These are phyloP conservation scores for Boletellus emodensis DNA, from an alignment of 768 basidiomycete species.

Conservation along the genomic window DNA sequence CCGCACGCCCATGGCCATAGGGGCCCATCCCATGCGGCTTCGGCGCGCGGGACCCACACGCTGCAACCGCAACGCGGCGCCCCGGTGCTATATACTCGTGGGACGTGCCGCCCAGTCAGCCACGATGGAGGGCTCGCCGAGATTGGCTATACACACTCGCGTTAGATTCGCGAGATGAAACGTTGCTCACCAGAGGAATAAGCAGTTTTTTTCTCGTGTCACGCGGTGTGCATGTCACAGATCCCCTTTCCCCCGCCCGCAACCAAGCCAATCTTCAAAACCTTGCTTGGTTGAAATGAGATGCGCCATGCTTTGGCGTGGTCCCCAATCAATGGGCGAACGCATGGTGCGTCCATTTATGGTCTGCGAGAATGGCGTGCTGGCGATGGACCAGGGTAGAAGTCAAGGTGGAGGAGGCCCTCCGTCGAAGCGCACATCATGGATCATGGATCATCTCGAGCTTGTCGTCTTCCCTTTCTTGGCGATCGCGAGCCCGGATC, in stretches of 20 bases:
- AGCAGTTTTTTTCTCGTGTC: neutral
- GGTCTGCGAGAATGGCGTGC: neutral
- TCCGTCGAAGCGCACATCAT: neutral
- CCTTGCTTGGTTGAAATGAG: constrained; percentile 9
- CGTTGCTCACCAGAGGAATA: constrained; percentile 4
- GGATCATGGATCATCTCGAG: neutral
- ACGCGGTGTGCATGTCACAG: constrained; percentile 17
- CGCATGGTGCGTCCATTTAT: neutral
- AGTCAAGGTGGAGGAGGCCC: neutral
- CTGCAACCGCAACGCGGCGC: neutral
- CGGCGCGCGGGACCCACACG: constrained; percentile 12
- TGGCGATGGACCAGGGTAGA: neutral
- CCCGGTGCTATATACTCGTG: neutral
- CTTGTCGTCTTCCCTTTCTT: constrained; percentile 1
- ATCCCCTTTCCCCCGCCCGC: neutral
- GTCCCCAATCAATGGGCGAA: constrained; percentile 3
- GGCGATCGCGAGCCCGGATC: neutral
- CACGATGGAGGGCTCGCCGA: constrained; percentile 7
- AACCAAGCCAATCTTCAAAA: constrained; percentile 15
- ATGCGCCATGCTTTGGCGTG: constrained; percentile 21
- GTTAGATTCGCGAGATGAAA: constrained; percentile 24
- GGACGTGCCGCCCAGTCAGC: neutral
- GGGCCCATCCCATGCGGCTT: constrained; percentile 18
- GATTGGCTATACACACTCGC: constrained; percentile 23
- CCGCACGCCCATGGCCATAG: neutral